These are phyloP conservation scores for Puccinia triticina DNA, from an alignment of 1,284 basidiomycete genomes.

Conservation along the genomic window DNA sequence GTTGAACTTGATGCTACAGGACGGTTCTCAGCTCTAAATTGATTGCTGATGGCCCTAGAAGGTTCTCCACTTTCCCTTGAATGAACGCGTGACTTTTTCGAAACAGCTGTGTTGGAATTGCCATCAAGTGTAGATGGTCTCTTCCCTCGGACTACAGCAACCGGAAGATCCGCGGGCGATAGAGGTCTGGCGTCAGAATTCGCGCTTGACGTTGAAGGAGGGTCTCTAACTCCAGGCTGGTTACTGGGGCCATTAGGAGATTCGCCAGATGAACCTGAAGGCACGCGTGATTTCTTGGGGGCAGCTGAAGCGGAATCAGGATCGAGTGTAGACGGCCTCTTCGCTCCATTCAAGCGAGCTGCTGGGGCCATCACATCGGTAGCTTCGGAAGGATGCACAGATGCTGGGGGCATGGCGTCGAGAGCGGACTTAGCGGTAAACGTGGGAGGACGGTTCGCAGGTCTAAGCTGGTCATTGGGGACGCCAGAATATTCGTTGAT, in stretches of 20 bases:
- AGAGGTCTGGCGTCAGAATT: neutral
- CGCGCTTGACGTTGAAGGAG: neutral
- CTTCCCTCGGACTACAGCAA: neutral
- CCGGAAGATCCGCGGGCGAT: neutral
- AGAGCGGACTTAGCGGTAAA: neutral
- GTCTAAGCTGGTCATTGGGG: neutral
- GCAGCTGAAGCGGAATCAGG: neutral
- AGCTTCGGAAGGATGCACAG: neutral
- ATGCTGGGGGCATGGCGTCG: neutral
- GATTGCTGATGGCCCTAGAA: neutral
- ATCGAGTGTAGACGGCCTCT: constrained; percentile 2
- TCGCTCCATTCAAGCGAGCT: neutral
- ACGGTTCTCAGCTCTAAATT: neutral
- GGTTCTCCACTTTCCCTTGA: neutral
- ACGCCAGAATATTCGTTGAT: neutral
- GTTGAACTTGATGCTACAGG: neutral
- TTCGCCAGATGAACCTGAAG: neutral
- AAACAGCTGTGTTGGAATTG: neutral
- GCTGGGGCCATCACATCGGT: neutral
- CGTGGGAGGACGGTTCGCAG: neutral
- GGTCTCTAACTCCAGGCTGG: neutral
- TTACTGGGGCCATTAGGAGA: neutral
- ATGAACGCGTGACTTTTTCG: neutral
- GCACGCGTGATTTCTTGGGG: constrained; percentile 12
- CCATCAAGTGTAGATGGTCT: neutral